Evolutionary conservation across 2,329 filamentous ascomycete species (phyloP).

Genomic region (Lachnum nothofagi): DNA sequence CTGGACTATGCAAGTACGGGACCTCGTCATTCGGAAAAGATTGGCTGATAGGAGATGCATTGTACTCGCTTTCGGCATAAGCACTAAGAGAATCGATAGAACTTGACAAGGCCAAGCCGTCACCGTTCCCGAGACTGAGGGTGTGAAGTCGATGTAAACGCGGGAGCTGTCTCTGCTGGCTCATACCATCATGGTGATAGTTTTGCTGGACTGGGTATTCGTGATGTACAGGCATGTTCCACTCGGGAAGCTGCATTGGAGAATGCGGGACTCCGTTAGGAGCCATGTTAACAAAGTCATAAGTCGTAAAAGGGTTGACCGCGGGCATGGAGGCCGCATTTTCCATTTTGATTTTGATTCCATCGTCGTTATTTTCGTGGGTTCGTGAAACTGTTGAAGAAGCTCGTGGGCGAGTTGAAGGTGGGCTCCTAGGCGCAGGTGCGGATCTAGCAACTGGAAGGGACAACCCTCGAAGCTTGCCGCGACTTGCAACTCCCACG

Average conservation of each 20-base stretch:
- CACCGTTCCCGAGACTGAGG: conserved; percentile 38
- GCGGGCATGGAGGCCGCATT: conserved; percentile 17
- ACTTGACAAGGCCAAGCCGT: conserved; percentile 27
- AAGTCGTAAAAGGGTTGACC: conserved; percentile 33
- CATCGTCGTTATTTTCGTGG: conserved; percentile 22
- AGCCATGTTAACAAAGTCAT: conserved; percentile 38
- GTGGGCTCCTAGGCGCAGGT: conserved; percentile 37
- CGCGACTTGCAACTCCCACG: conserved; percentile 88
- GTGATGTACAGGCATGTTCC: conserved; percentile 29
- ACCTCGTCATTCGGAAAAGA: conserved; percentile 51
- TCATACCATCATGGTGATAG: conserved; percentile 23
- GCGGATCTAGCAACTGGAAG: conserved; percentile 61
- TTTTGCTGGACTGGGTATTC: conserved; percentile 27
- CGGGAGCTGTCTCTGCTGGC: conserved; percentile 38
- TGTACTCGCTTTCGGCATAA: conserved; percentile 51
- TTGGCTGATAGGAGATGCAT: conserved; percentile 47
- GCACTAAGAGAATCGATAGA: conserved; percentile 49
- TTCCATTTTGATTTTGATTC: conserved; percentile 32
- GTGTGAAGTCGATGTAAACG: conserved; percentile 45
- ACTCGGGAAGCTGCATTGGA: conserved; percentile 29
- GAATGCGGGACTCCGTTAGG: conserved; percentile 27
- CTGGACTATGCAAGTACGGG: conserved; percentile 51
- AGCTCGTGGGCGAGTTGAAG: conserved; percentile 27
- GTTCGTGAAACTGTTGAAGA: conserved; percentile 23
- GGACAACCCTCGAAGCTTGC: conserved; percentile 86